A percentile compares a stretch with the other conserved stretches of the same genome.
Evolutionary conservation across 345 rosid genomes (phyloP).

Genomic region (Hirschfeldia incana): DNA sequence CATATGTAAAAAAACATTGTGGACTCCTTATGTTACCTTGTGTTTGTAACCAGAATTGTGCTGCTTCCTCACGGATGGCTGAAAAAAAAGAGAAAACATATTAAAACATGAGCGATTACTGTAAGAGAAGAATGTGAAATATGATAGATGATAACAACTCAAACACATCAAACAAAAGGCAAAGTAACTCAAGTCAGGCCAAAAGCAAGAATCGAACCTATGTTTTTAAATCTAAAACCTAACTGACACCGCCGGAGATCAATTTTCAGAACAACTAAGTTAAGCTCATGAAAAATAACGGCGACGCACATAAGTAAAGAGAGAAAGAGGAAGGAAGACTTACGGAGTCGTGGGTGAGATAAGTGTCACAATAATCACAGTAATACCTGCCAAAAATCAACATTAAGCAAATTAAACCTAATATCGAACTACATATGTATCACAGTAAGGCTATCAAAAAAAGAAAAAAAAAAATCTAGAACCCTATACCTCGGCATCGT

Average conservation of each 20-base stretch:
- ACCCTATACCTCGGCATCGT: constrained; percentile 35
- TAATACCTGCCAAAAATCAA: constrained; percentile 64
- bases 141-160: background rate
- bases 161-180: background rate
- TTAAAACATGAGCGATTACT: background rate
- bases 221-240: background rate
- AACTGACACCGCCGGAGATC: background rate
- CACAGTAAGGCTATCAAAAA: background rate
- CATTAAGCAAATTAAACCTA: constrained; percentile 10
- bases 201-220: background rate
- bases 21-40: constrained; percentile 53
- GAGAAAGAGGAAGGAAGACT: constrained; percentile 29
- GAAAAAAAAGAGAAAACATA: constrained; percentile 22
- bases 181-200: background rate
- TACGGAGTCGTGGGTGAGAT: constrained; percentile 97
- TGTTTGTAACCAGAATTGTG: constrained; percentile 99
- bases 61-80: constrained; percentile 99
- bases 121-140: background rate
- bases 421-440: background rate
- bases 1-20: background rate
- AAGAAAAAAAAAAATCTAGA: constrained; percentile 12
- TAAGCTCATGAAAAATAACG: background rate
- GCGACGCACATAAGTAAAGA: background rate
- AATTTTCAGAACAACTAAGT: background rate
- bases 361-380: constrained; percentile 98